These are phyloP conservation scores for Aureobasidium sp. DNA, from an alignment of 2,329 filamentous ascomycete genomes.

Conservation along the genomic window DNA sequence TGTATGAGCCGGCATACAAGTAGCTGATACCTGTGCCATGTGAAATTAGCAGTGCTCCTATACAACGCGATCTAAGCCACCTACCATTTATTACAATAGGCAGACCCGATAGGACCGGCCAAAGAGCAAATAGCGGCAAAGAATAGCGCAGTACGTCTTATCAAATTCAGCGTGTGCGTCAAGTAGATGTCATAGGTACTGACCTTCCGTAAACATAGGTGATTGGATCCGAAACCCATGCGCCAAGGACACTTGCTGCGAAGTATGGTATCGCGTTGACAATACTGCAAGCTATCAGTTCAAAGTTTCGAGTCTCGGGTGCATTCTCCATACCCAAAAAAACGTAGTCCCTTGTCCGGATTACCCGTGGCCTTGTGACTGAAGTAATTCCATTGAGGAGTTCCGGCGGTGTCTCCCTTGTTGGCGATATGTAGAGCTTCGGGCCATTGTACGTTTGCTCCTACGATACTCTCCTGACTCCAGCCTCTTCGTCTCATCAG, in stretches of 20 bases:
- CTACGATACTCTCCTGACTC: not conserved
- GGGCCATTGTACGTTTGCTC: not conserved
- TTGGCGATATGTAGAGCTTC: not conserved
- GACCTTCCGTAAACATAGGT: not conserved
- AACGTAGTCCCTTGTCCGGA: not conserved
- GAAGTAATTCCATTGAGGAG: too few species aligned
- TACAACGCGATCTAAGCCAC: not conserved
- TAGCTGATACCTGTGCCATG: not conserved
- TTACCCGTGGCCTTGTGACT: too few species aligned
- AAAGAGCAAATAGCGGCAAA: not conserved
- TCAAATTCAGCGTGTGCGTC: not conserved
- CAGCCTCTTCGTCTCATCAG: not conserved
- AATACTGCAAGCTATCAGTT: not conserved
- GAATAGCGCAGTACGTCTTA: not conserved
- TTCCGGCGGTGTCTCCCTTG: too few species aligned
- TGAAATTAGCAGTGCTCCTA: not conserved
- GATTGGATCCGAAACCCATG: not conserved
- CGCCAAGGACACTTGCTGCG: not conserved
- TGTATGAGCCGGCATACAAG: not conserved
- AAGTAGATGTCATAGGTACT: not conserved
- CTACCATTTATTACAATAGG: not conserved
- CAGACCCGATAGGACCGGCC: not conserved
- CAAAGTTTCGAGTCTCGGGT: too few species aligned
- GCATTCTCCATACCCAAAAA: not conserved
- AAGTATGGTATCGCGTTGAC: not conserved